A percentile compares a stretch with the other conserved stretches of the same genome.
phyloP scores from a whole-genome alignment of 2,329 filamentous ascomycete genomes.

The Aspergillus latus region DNA sequence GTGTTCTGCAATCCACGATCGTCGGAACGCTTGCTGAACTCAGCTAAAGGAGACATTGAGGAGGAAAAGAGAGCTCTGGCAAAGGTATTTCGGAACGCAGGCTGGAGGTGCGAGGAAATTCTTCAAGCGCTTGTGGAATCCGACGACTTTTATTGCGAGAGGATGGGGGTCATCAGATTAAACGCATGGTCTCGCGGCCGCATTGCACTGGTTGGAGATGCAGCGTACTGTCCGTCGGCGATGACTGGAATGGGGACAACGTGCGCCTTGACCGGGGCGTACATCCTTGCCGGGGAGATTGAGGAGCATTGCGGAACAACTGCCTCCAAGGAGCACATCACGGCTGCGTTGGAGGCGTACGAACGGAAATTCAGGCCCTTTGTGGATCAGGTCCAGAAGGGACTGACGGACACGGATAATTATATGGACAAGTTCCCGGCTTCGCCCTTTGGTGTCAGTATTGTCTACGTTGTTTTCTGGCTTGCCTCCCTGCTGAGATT shows the following conservation, averaged over 20 bases:
- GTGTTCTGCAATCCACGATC: constrained; percentile 31
- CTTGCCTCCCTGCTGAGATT: constrained; percentile 36
- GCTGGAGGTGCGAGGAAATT: constrained; percentile 49
- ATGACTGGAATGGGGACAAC: constrained; percentile 39
- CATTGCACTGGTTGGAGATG: constrained; percentile 43
- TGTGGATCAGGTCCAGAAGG: constrained; percentile 42
- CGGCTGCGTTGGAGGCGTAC: constrained; percentile 35
- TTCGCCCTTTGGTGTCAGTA: constrained; percentile 31
- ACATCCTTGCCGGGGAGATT: constrained; percentile 56
- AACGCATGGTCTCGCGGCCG: constrained; percentile 48
- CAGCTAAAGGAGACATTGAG: constrained; percentile 32
- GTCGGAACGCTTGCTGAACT: constrained; percentile 26
- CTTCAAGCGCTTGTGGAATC: constrained; percentile 43
- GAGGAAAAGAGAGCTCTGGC: constrained; percentile 44
- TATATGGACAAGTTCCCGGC: constrained; percentile 26
- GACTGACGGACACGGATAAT: constrained; percentile 1
- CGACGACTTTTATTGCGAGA: constrained; percentile 50
- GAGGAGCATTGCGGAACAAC: constrained; percentile 14
- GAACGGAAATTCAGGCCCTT: constrained; percentile 49
- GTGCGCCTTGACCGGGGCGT: constrained; percentile 44
- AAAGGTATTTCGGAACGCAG: constrained; percentile 43
- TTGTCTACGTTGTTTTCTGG: constrained; percentile 34
- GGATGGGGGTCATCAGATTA: constrained; percentile 48
- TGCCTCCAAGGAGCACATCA: constrained; percentile 22
- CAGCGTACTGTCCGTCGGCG: constrained; percentile 35